Conservation (phyloP, 495 filamentous ascomycete species). For the Aspergillus affinis region DNA sequence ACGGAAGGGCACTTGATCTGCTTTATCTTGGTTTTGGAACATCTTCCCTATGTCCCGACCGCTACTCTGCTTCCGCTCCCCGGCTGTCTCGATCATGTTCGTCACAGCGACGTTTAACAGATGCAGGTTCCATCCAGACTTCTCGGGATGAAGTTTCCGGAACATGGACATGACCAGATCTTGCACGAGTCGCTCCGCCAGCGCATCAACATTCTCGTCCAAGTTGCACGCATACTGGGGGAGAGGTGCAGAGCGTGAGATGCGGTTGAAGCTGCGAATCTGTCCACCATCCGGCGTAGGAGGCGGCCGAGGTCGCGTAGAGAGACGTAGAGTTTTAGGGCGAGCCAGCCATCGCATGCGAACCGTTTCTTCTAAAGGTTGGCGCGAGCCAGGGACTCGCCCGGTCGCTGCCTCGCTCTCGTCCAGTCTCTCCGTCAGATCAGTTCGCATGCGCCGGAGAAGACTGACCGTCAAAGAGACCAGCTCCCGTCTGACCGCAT, state of each 20-base stretch:
- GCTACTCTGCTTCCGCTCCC: conserved; percentile 46
- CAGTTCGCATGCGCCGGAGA: conserved; percentile 72
- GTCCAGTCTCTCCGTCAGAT: conserved; percentile 61
- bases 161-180: conserved; percentile 70
- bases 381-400: background rate
- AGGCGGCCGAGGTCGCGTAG: conserved; percentile 66
- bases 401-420: conserved; percentile 22
- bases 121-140: conserved; percentile 72
- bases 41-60: conserved; percentile 64
- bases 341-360: conserved; percentile 60
- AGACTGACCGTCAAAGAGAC: conserved; percentile 63
- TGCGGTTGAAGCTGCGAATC: conserved; percentile 54
- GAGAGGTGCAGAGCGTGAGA: conserved; percentile 65
- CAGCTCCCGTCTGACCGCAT: conserved; percentile 65
- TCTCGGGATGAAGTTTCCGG: conserved; percentile 67
- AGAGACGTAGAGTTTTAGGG: conserved; percentile 72
- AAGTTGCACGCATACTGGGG: conserved; percentile 69
- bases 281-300: conserved; percentile 54
- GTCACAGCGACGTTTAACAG: conserved; percentile 84
- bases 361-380: conserved; percentile 5
- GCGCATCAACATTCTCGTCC: conserved; percentile 51
- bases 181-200: conserved; percentile 67
- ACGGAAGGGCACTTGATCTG: conserved; percentile 28
- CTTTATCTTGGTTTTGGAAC: conserved; percentile 66
- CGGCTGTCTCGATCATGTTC: conserved; percentile 71